phyloP scores from a whole-genome alignment of 2,329 filamentous ascomycete species.

The Pezicula neosporulosa region DNA sequence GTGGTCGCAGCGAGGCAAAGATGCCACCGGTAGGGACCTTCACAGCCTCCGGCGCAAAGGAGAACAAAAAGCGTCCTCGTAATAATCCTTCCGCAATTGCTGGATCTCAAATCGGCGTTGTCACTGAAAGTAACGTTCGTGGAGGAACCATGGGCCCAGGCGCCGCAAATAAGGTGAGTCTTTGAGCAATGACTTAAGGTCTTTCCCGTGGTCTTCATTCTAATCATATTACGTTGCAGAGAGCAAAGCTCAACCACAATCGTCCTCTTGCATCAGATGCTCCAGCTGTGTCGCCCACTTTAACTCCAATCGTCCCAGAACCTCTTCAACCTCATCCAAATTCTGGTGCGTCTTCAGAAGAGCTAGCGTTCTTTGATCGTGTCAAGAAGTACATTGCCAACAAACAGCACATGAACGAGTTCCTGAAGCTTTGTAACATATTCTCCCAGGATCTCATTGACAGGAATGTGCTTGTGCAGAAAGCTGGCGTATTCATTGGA shows the following conservation, averaged over 20 bases:
- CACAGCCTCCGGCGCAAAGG: conserved; percentile 75
- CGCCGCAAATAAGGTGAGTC: conserved; percentile 46
- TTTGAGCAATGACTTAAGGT: too few species aligned
- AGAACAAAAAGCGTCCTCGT: conserved; percentile 77
- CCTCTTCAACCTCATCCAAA: conserved; percentile 76
- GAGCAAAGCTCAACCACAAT: conserved; percentile 71
- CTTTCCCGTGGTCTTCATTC: neutral
- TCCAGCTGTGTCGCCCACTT: conserved; percentile 66
- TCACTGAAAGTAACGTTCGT: conserved; percentile 22
- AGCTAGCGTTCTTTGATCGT: conserved; percentile 90
- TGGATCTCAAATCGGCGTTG: conserved; percentile 20
- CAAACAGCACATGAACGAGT: conserved; percentile 89
- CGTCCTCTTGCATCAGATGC: conserved; percentile 31
- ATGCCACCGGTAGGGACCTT: conserved; percentile 96
- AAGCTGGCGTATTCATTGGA: conserved; percentile 82
- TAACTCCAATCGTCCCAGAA: conserved; percentile 85
- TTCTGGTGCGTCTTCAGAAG: conserved; percentile 74
- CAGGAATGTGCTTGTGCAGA: conserved; percentile 75
- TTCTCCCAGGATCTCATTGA: conserved; percentile 93
- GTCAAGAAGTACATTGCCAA: conserved; percentile 96
- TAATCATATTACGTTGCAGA: conserved; percentile 30
- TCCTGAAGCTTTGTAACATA: conserved; percentile 93
- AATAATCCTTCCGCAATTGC: conserved; percentile 36
- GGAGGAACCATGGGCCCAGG: conserved; percentile 23
- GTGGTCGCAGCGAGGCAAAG: conserved; percentile 52